Evolutionary conservation across 495 filamentous ascomycete species (phyloP).

Genomic region (Aspergillus campestris): DNA sequence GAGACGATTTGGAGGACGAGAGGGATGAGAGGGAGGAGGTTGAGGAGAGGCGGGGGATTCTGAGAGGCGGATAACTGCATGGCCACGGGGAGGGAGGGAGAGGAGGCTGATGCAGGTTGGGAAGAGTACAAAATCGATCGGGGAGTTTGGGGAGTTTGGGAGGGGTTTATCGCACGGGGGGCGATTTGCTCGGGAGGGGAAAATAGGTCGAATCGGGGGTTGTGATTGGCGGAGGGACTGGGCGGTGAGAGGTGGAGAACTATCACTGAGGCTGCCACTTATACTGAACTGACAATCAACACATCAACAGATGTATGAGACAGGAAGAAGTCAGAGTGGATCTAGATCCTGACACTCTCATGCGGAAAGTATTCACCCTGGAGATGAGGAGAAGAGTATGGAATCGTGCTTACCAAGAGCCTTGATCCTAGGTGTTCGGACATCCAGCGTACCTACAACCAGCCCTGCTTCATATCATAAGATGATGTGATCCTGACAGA

Average conservation of each 20-base stretch:
- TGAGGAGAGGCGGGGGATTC: conserved; percentile 7
- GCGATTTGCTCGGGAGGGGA: conserved; percentile 10
- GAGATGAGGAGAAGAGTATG: too few relatives aligned
- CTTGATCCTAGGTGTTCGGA: too few relatives aligned
- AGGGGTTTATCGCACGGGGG: conserved; percentile 24
- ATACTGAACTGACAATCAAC: too few relatives aligned
- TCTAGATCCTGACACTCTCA: too few relatives aligned
- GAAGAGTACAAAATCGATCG: conserved; percentile 8
- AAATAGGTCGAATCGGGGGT: neutral
- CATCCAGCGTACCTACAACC: too few relatives aligned
- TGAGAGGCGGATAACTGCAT: conserved; percentile 18
- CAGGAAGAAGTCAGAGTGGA: too few relatives aligned
- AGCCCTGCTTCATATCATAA: too few relatives aligned
- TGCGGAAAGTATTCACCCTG: too few relatives aligned
- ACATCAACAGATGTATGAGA: too few relatives aligned
- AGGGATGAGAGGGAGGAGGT: conserved; percentile 15
- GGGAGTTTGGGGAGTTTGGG: conserved; percentile 16
- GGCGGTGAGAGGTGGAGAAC: too few relatives aligned
- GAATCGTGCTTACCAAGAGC: neutral
- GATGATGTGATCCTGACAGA: too few relatives aligned
- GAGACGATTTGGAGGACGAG: conserved; percentile 14
- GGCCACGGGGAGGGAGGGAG: conserved; percentile 16
- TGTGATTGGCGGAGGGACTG: neutral
- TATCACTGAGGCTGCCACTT: too few relatives aligned
- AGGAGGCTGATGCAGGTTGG: conserved; percentile 3